A percentile compares a stretch with the other conserved stretches of the same genome.
Evolutionary conservation across 2,329 filamentous ascomycete species (phyloP).

Genomic region (Neofusicoccum cordaticola): DNA sequence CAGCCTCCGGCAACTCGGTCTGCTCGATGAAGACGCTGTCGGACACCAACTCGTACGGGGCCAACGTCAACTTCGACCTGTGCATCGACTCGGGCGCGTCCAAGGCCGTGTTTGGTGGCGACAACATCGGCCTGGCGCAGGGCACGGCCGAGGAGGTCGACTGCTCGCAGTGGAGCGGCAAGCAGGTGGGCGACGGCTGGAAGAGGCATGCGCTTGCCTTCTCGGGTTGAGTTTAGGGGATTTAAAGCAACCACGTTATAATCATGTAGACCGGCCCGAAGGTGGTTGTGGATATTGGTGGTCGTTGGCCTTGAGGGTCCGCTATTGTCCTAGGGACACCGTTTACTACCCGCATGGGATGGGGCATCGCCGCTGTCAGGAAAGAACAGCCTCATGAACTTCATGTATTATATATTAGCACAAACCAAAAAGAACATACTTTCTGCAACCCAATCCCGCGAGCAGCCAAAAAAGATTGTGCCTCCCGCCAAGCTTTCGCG

Average conservation of each 20-base stretch:
- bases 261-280: no score
- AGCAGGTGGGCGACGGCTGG: slow-evolving; percentile 1
- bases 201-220: not conserved
- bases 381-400: not conserved
- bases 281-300: not conserved
- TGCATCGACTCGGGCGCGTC: slow-evolving; percentile 39
- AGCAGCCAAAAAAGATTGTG: not conserved
- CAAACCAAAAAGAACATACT: not conserved
- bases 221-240: not conserved
- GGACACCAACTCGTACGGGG: slow-evolving; percentile 39
- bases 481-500: not conserved
- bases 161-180: slow-evolving; percentile 23
- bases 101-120: slow-evolving; percentile 35
- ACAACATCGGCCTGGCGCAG: slow-evolving; percentile 30
- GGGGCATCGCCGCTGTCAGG: not conserved
- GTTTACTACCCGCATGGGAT: not conserved
- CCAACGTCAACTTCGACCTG: slow-evolving; percentile 42
- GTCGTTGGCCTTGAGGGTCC: not conserved
- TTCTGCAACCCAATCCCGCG: not conserved
- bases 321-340: no score
- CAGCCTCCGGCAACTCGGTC: slow-evolving; percentile 35
- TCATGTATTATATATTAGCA: not conserved
- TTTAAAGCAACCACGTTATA: no score
- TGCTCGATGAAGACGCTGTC: slow-evolving; percentile 34
- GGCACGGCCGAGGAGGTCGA: slow-evolving; percentile 32